phyloP scores from a whole-genome alignment of 2,329 filamentous ascomycete genomes.

The Clonostachys rhizophaga region DNA sequence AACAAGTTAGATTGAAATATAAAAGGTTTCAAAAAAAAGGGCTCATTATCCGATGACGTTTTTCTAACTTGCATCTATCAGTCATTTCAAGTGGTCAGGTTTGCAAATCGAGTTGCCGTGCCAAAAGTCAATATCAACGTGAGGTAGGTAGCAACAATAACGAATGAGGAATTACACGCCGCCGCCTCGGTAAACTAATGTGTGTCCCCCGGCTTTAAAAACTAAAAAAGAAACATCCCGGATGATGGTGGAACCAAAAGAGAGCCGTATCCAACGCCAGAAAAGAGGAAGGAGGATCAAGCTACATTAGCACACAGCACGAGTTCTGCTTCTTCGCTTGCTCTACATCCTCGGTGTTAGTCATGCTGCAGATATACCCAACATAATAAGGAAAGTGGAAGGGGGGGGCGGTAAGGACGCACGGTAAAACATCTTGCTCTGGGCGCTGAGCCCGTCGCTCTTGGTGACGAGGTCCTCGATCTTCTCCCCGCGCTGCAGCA shows the following conservation, averaged over 20 bases:
- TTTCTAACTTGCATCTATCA: too few relatives aligned
- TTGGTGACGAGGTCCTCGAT: slow-evolving; percentile 91
- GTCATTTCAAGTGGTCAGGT: too few relatives aligned
- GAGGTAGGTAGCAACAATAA: neutral
- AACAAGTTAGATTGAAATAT: too few relatives aligned
- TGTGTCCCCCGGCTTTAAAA: slow-evolving; percentile 14
- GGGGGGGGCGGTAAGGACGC: slow-evolving; percentile 6
- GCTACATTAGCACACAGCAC: slow-evolving; percentile 67
- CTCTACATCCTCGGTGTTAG: slow-evolving; percentile 22
- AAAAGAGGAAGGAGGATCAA: neutral
- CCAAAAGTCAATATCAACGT: too few relatives aligned
- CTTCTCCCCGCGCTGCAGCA: slow-evolving; percentile 88
- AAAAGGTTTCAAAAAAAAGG: too few relatives aligned
- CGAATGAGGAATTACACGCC: neutral
- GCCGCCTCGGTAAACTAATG: slow-evolving; percentile 6
- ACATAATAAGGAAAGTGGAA: neutral
- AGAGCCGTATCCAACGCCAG: neutral
- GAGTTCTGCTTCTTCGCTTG: slow-evolving; percentile 79
- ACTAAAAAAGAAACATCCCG: slow-evolving; percentile 16
- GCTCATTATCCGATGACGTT: too few relatives aligned
- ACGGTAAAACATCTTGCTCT: slow-evolving; percentile 99
- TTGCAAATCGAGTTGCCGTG: too few relatives aligned
- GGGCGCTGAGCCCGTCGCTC: slow-evolving; percentile 82
- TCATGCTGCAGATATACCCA: too few relatives aligned
- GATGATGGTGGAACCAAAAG: slow-evolving; percentile 12